Conservation (phyloP, 768 basidiomycete species). For the Boletus edulis region DNA sequence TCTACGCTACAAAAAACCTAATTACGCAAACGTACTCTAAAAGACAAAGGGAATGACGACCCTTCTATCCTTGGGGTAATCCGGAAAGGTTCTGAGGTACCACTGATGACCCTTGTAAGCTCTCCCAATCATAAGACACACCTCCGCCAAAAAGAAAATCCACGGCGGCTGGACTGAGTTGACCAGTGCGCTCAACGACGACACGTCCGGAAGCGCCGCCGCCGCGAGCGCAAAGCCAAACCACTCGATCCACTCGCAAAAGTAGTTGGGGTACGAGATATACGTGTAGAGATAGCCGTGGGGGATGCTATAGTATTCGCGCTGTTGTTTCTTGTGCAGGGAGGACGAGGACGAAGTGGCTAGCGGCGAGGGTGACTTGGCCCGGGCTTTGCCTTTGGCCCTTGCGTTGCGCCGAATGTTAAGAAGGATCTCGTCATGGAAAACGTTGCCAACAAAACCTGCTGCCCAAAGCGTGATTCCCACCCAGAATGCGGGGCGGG, state of each 20-base stretch:
- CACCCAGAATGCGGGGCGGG: conserved; percentile 51
- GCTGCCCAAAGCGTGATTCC: conserved; percentile 65
- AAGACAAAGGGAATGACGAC: conserved; percentile 79
- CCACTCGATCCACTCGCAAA: conserved; percentile 97
- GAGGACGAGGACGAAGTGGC: not conserved
- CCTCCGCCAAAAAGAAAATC: conserved; percentile 72
- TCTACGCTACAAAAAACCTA: not conserved
- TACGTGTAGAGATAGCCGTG: conserved; percentile 71
- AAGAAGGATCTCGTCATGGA: conserved; percentile 89
- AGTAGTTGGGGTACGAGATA: conserved; percentile 91
- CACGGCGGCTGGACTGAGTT: conserved; percentile 65
- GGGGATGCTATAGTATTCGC: conserved; percentile 75
- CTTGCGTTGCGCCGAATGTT: conserved; percentile 69
- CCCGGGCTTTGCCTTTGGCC: conserved; percentile 32
- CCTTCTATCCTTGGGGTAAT: conserved; percentile 79
- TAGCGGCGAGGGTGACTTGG: conserved; percentile 22
- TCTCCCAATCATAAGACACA: conserved; percentile 77
- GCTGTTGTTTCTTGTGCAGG: conserved; percentile 22
- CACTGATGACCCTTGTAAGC: conserved; percentile 81
- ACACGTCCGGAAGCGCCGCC: conserved; percentile 42
- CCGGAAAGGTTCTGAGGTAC: conserved; percentile 76
- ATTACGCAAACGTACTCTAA: conserved; percentile 29
- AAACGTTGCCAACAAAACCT: conserved; percentile 78
- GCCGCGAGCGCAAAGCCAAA: conserved; percentile 80
- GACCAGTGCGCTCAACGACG: conserved; percentile 38